Base-by-base conservation (phyloP, 1,284 basidiomycete species). In the Porogramme epimiltina region DNA sequence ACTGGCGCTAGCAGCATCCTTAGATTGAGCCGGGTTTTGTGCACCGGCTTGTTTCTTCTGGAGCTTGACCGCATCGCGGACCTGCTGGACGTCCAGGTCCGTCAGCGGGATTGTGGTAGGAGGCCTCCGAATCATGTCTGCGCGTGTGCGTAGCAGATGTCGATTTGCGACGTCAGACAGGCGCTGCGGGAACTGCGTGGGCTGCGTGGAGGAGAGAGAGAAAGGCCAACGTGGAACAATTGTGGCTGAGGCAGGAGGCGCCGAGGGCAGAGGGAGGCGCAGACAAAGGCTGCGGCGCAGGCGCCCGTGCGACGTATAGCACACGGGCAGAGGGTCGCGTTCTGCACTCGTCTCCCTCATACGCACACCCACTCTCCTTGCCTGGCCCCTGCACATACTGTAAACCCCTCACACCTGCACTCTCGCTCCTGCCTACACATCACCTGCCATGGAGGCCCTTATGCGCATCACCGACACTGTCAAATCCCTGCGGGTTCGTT, bases 31-130 rank as follows among this genome's bases (percentile, higher is more conserved):
- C 52, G 15, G 55, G 41, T 31, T 56, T 41, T 38, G 58, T 23
- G 28, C 51, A 39, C 56, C 52, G 34, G 40, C 52, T 47, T 41
- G 52, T 42, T 50, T 65, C 62, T 79, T 84, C 62, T 82, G 80
- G 61, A 78, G 75, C 13, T 73, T 72, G 23, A 89, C 71, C 55
- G 83, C 68, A 42, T 84, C 80, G 34, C 87, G 80, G 39, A 90
- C 73, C 56, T 89, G 86, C 70, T 89, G 84, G 26, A 91, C 84
- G 65, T 91, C 89, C 24, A 74, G 68, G 62, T 90, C 88, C 58
- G 73, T 81, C 79, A 91, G 83, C 22, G 78, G 76, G 57, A 91
- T 86, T 54, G 87, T 76, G 2, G 89, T 90, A 5, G 89, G 89
- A 23, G 79, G 75, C 48, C 88, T 75, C 48, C 89, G 82, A 65